Percentiles rank a stretch among this genome's conserved stretches.
Conservation (phyloP, 129 eudicot genomes). For the Glebionis coronaria region DNA sequence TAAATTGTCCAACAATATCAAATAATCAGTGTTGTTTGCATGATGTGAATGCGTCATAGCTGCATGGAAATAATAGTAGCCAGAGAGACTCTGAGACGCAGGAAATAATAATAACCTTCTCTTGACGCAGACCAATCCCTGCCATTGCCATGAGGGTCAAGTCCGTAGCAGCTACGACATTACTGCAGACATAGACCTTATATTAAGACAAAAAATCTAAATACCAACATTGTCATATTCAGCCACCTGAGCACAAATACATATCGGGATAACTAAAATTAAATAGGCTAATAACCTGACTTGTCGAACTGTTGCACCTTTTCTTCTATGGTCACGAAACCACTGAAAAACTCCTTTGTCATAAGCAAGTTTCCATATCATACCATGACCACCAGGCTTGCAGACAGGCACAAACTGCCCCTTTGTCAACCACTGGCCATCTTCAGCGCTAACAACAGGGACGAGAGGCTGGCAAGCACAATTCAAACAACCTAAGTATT, state of each 20-base stretch:
- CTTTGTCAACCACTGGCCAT: slow-evolving; percentile 82
- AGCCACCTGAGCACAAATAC: slow-evolving; percentile 8
- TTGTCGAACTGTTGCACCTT: slow-evolving; percentile 97
- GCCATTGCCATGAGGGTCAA: too few species aligned
- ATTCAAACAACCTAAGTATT: slow-evolving; percentile 23
- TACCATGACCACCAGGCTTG: slow-evolving; percentile 99
- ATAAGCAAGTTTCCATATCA: slow-evolving; percentile 98
- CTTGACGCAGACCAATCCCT: too few species aligned
- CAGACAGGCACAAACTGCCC: slow-evolving; percentile 83
- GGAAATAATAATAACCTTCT: too few species aligned
- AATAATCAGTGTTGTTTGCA: too few species aligned
- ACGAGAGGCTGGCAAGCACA: slow-evolving; percentile 87
- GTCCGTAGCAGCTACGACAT: too few species aligned
- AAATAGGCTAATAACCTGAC: slow-evolving; percentile 71
- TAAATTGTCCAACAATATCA: too few species aligned
- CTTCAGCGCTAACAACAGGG: slow-evolving; percentile 90
- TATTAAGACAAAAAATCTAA: too few species aligned
- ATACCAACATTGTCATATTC: too few species aligned
- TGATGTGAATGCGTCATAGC: too few species aligned
- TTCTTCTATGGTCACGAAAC: slow-evolving; percentile 74
- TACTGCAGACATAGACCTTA: too few species aligned
- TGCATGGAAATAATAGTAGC: too few species aligned
- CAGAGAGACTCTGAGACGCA: too few species aligned
- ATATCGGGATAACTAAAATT: slow-evolving; percentile 13
- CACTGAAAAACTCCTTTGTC: slow-evolving; percentile 86